Percentiles rank a stretch among this genome's conserved stretches.
Evolutionary conservation across 192 early-diverging fungal species (phyloP).

Genomic region (Coemansia sp.): DNA sequence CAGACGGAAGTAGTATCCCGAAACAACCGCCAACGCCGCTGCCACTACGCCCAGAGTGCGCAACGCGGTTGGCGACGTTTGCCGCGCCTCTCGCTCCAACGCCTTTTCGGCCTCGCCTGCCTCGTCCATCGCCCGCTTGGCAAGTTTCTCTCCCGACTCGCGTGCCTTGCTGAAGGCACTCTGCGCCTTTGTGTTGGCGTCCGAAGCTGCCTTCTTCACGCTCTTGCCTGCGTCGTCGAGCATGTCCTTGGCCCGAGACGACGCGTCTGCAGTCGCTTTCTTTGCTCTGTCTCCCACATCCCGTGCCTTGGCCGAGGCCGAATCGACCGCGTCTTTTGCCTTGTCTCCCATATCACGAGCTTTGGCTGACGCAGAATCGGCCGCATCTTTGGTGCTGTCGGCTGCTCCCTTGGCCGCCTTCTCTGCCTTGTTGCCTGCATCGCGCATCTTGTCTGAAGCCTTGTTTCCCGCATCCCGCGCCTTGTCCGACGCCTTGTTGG

Average conservation of each 20-base stretch:
- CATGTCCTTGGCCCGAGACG: slow-evolving; percentile 31
- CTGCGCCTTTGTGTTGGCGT: slow-evolving; percentile 42
- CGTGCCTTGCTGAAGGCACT: slow-evolving; percentile 25
- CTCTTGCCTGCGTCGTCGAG: slow-evolving; percentile 45
- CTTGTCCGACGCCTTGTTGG: slow-evolving; percentile 14
- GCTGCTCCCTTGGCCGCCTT: background rate
- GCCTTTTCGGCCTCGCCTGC: slow-evolving; percentile 46
- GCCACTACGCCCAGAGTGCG: slow-evolving; percentile 37
- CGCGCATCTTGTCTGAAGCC: slow-evolving; percentile 17
- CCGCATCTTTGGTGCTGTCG: slow-evolving; percentile 10
- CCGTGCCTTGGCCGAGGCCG: slow-evolving; percentile 14
- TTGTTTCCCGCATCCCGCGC: slow-evolving; percentile 20
- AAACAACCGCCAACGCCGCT: slow-evolving; percentile 36
- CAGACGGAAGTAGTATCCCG: slow-evolving; percentile 48
- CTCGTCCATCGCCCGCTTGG: slow-evolving; percentile 41
- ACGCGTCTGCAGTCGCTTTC: slow-evolving; percentile 17
- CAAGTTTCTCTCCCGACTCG: slow-evolving; percentile 41
- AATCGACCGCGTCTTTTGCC: slow-evolving; percentile 14
- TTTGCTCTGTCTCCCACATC: slow-evolving; percentile 19
- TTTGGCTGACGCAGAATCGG: slow-evolving; percentile 12
- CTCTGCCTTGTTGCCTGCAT: slow-evolving; percentile 8
- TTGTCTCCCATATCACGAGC: slow-evolving; percentile 14
- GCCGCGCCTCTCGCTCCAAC: slow-evolving; percentile 28
- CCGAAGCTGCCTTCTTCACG: slow-evolving; percentile 34
- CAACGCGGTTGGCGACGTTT: slow-evolving; percentile 29